These are phyloP conservation scores for Tulasnella sp. DNA, from an alignment of 768 basidiomycete genomes.

Conservation along the genomic window DNA sequence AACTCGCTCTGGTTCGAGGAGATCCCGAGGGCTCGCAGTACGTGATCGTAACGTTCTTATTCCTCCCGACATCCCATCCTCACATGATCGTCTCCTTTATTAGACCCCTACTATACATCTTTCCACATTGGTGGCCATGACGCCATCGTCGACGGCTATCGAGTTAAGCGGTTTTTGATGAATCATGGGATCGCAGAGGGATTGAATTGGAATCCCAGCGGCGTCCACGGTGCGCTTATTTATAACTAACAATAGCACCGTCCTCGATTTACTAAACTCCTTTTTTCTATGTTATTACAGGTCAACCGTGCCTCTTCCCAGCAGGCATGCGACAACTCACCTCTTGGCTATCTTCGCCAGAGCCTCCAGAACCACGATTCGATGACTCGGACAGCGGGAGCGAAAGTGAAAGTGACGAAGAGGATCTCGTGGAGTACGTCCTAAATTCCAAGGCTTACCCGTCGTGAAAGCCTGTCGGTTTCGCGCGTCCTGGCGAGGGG, in stretches of 20 bases:
- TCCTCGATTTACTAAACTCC: no score
- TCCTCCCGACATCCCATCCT: neutral
- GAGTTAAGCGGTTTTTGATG: conserved; percentile 40
- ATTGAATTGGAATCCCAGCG: conserved; percentile 51
- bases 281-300: no score
- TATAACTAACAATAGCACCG: no score
- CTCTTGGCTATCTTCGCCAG: no score
- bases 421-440: no score
- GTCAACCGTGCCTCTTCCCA: neutral
- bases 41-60: neutral
- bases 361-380: no score
- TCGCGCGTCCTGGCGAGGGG: no score
- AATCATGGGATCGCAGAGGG: conserved; percentile 65
- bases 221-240: conserved; percentile 39
- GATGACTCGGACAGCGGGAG: no score
- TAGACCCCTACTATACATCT: conserved; percentile 51
- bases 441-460: no score
- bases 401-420: no score
- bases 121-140: conserved; percentile 81
- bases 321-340: no score
- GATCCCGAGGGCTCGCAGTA: conserved; percentile 54
- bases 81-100: neutral
- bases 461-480: no score
- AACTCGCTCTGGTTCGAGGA: conserved; percentile 88
- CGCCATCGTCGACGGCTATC: conserved; percentile 57